Conservation (phyloP, 805 yeast genomes). For the Nakazawaea anatomiae region DNA sequence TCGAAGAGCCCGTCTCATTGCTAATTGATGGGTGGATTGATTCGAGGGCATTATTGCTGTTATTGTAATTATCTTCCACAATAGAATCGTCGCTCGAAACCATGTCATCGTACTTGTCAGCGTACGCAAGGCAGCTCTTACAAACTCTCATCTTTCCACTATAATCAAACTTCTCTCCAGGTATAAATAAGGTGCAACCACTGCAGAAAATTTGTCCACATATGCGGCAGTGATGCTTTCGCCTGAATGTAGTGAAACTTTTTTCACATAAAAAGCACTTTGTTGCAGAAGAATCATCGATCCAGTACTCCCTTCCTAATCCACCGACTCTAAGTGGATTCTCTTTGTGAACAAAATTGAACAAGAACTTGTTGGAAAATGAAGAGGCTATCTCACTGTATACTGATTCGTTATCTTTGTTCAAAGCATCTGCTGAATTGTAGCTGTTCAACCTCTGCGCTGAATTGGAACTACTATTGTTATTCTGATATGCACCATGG, state of each 20-base stretch:
- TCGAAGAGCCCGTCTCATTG: conserved; percentile 8
- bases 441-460: background rate
- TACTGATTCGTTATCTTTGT: conserved; percentile 5
- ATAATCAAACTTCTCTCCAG: conserved; percentile 59
- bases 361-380: conserved; percentile 7
- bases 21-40: conserved; percentile 3
- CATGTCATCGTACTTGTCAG: conserved; percentile 62
- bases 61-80: conserved; percentile 26
- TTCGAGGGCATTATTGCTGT: conserved; percentile 16
- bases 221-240: conserved; percentile 92
- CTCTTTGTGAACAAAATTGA: conserved; percentile 3
- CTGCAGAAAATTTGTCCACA: conserved; percentile 96
- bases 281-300: conserved; percentile 88
- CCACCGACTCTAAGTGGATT: conserved; percentile 9
- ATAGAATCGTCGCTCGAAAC: conserved; percentile 62
- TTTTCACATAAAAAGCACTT: conserved; percentile 83
- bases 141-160: conserved; percentile 75
- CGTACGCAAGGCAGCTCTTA: conserved; percentile 56
- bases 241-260: conserved; percentile 75
- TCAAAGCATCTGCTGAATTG: background rate
- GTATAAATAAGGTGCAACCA: conserved; percentile 66
- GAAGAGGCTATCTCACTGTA: conserved; percentile 9
- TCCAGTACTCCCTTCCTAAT: conserved; percentile 66
- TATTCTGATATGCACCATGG: background rate
- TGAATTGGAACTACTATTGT: background rate